phyloP scores from a whole-genome alignment of 1,139 yeast genomes.

The Suhomyces kunorum region DNA sequence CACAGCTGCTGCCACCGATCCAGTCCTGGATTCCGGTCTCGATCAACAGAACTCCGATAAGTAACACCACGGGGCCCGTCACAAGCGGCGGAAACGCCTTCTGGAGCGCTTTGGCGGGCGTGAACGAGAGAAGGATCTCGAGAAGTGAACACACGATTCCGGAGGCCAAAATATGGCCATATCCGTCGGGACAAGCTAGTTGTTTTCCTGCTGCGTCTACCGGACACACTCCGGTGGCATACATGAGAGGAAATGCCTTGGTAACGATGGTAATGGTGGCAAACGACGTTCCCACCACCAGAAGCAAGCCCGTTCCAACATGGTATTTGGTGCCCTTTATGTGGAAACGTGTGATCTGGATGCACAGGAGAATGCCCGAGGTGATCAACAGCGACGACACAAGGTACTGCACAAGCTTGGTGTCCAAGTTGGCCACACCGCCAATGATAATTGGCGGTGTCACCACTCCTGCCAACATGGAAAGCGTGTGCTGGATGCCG shows the following conservation, averaged over 20 bases:
- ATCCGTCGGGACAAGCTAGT: constrained; percentile 87
- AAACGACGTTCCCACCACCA: constrained; percentile 88
- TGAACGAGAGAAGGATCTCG: constrained; percentile 69
- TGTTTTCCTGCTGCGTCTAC: constrained; percentile 56
- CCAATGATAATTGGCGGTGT: constrained; percentile 82
- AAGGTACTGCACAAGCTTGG: constrained; percentile 59
- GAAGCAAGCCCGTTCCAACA: constrained; percentile 82
- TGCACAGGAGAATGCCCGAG: constrained; percentile 68
- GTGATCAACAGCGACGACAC: constrained; percentile 77
- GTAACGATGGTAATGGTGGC: constrained; percentile 81
- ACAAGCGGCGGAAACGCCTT: constrained; percentile 83
- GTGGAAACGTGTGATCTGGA: constrained; percentile 82
- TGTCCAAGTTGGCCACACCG: constrained; percentile 55
- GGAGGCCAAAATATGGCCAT: constrained; percentile 82
- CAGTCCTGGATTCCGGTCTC: constrained; percentile 76
- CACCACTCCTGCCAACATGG: constrained; percentile 89
- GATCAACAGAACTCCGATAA: constrained; percentile 73
- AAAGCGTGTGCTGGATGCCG: constrained; percentile 83
- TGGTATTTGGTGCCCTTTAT: constrained; percentile 71
- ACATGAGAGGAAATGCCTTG: constrained; percentile 79
- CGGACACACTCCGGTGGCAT: constrained; percentile 69
- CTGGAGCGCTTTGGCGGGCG: constrained; percentile 71
- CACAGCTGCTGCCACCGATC: constrained; percentile 86
- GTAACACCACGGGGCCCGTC: constrained; percentile 86
- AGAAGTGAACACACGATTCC: constrained; percentile 74